Evolutionary conservation across 441 rosid species (phyloP).

Genomic region (Kokia cookei): DNA sequence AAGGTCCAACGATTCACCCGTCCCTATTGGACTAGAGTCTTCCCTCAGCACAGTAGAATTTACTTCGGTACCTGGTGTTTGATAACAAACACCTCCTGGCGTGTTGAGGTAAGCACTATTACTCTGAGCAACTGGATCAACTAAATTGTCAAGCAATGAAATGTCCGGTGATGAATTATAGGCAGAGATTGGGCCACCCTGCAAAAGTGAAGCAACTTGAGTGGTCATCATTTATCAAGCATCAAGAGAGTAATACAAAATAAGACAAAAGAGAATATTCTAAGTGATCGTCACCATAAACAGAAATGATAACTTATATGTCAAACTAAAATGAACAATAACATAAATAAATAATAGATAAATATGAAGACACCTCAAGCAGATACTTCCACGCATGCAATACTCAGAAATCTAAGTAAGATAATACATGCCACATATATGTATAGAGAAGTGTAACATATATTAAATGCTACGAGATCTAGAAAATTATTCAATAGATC

Average conservation of each 20-base stretch:
- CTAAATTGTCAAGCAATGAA: conserved; percentile 26
- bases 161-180: conserved; percentile 32
- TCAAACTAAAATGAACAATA: background rate
- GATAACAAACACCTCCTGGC: conserved; percentile 27
- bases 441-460: background rate
- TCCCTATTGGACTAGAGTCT: background rate
- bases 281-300: background rate
- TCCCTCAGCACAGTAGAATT: conserved; percentile 8
- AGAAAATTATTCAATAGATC: background rate
- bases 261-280: background rate
- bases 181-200: conserved; percentile 38
- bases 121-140: conserved; percentile 25
- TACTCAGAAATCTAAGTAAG: conserved; percentile 4
- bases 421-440: background rate
- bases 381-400: background rate
- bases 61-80: conserved; percentile 26
- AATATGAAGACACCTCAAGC: background rate
- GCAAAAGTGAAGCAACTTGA: conserved; percentile 27
- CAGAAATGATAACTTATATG: background rate
- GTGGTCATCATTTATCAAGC: background rate
- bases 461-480: background rate
- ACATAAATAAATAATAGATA: background rate
- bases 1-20: background rate
- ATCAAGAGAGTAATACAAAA: background rate
- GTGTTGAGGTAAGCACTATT: conserved; percentile 11